Conservation (phyloP, 2,329 filamentous ascomycete genomes). For the Neophaeococcomyces mojaviensis region DNA sequence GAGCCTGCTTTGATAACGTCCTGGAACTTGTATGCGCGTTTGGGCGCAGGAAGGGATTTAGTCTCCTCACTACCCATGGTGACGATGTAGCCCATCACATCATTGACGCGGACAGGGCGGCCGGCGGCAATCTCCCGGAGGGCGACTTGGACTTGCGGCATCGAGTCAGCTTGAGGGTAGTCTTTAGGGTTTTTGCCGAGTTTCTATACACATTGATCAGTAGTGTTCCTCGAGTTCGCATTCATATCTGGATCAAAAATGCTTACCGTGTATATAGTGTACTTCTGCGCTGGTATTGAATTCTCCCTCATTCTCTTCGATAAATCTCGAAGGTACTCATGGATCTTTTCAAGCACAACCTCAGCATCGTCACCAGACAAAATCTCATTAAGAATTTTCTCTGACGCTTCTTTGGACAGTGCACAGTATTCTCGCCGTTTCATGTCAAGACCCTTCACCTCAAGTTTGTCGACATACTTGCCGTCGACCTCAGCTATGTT, state of each 20-base stretch:
- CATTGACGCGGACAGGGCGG: slow-evolving; percentile 81
- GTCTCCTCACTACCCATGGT: slow-evolving; percentile 60
- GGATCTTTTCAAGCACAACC: slow-evolving; percentile 76
- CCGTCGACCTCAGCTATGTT: slow-evolving; percentile 85
- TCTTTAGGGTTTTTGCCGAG: slow-evolving; percentile 89
- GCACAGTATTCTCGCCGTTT: slow-evolving; percentile 93
- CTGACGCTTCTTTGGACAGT: slow-evolving; percentile 89
- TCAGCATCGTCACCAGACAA: slow-evolving; percentile 90
- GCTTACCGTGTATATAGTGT: slow-evolving; percentile 80
- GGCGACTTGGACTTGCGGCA: slow-evolving; percentile 96
- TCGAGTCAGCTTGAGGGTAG: slow-evolving; percentile 86
- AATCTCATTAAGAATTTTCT: slow-evolving; percentile 83
- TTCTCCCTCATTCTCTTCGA: slow-evolving; percentile 77
- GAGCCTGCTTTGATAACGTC: slow-evolving; percentile 74
- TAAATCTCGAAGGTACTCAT: slow-evolving; percentile 86
- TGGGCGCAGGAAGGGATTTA: slow-evolving; percentile 58
- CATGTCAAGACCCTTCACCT: slow-evolving; percentile 98
- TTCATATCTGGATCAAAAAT: background rate
- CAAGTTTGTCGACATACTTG: slow-evolving; percentile 87
- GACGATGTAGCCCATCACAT: slow-evolving; percentile 94
- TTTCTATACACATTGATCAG: slow-evolving; percentile 46
- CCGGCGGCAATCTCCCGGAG: slow-evolving; percentile 79
- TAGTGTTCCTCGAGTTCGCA: background rate
- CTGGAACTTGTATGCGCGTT: slow-evolving; percentile 79
- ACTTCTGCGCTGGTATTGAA: slow-evolving; percentile 69